Base-by-base conservation (phyloP, 2,329 filamentous ascomycete genomes). In the Xylariaceae sp. region DNA sequence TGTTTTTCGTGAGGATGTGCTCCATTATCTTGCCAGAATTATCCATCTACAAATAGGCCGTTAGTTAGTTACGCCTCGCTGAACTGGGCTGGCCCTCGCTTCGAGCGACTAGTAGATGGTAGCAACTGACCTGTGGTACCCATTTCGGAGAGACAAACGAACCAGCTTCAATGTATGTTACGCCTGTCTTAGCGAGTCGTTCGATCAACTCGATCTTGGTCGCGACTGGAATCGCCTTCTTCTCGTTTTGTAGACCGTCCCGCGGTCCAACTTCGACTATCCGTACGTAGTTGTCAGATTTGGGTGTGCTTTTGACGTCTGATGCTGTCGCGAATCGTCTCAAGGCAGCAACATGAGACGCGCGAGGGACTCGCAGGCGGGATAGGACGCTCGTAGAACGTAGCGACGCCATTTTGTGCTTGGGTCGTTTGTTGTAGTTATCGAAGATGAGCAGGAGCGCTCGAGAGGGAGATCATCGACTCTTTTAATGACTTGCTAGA, bases 11-110 rank as follows among this genome's bases (percentile, higher is more conserved):
- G 9, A 90, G 76, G 51, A 91, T 74, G 64, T 88, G 82, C 59
- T 86, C 73, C 54, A 94, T 79, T 46, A 94, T 88, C 41, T 88
- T 79, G 66, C 81, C 80, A 1, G 89, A 91, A 65, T 88, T 87
- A 60, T 85, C 85, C 88, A 92, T 91, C 86, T 89, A 57, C 27
- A 46, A 26, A 32, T 29, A n/a, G 1, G 40, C 0, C 35, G 54
- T 32, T 59, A 31, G 63, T 60, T 11, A 64, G 51, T 4, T 44
- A 47, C 32, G 45, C 32, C 11, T 31, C 5, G 39, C 19, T 8
- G 11, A 7, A 27, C 19, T 12, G 8, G 6, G 27, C n/a, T 30
- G 26, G 12, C 35, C 1, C 35, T 35, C 27, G 30, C 51, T 41
- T 19, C 43, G 5, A 3, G 42, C 42, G 32, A 30, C n/a, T n/a